A percentile compares a stretch with the other conserved stretches of the same genome.
Evolutionary conservation across 1,284 basidiomycete species (phyloP).

Genomic region (Cryptococcus sp.): DNA sequence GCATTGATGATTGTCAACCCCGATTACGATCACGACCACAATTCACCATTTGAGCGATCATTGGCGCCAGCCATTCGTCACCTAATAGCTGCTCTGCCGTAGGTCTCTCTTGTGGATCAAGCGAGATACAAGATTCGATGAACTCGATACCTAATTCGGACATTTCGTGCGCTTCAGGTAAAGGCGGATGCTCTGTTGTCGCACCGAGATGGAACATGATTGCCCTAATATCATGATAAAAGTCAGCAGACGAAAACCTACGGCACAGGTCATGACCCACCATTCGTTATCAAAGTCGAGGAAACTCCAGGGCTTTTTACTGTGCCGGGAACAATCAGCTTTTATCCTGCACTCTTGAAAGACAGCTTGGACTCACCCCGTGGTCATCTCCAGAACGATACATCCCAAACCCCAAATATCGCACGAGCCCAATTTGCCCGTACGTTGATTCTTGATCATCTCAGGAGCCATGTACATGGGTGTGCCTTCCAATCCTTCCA

Average conservation of each 20-base stretch:
- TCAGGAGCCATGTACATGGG: constrained; percentile 99
- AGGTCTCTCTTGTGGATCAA: constrained; percentile 83
- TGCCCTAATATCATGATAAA: constrained; percentile 62
- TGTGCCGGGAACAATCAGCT: constrained; percentile 8
- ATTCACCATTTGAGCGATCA: constrained; percentile 39
- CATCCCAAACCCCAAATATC: constrained; percentile 96
- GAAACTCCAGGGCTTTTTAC: constrained; percentile 93
- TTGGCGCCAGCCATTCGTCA: constrained; percentile 79
- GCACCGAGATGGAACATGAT: constrained; percentile 99
- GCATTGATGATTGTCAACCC: too few species aligned
- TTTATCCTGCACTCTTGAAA: neutral
- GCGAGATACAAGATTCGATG: constrained; percentile 86
- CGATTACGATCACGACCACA: neutral
- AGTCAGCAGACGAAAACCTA: neutral
- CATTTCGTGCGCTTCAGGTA: constrained; percentile 88
- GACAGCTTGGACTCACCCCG: constrained; percentile 59
- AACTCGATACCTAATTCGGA: constrained; percentile 90
- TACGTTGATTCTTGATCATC: constrained; percentile 87
- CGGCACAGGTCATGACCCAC: constrained; percentile 56
- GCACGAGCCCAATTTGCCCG: constrained; percentile 86
- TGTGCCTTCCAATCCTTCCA: constrained; percentile 90
- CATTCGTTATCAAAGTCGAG: constrained; percentile 99
- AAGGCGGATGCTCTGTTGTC: constrained; percentile 91
- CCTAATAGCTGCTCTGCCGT: constrained; percentile 81
- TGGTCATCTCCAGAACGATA: constrained; percentile 93